Evolutionary conservation across 2,329 filamentous ascomycete species (phyloP), one percentile per base, ranked within the genome.

Genomic region (Stachybotrys chlorohalonatus): DNA sequence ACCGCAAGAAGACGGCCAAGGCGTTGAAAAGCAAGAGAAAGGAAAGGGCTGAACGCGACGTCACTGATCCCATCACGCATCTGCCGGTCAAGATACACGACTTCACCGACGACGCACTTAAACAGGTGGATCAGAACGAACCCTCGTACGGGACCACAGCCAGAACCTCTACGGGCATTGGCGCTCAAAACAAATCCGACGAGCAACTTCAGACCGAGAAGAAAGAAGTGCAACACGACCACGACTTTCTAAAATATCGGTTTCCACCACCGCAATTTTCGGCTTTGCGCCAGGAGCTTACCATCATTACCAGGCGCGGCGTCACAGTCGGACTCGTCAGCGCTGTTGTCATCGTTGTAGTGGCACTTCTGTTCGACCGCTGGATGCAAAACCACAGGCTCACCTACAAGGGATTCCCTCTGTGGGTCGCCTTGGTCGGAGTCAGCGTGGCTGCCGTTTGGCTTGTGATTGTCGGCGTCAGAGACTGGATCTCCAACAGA

Each of bases 31-130:
- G 73, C 55, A 67, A 62, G 11, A 72, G 71, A 52, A 66, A 69
- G 50, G 72, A 76, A 52, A 71, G 72, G 48, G 75, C 72, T n/a
- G 75, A 77, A n/a, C 72, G 78, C 56, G 77, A 86, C 64, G 86
- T 89, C 50, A 89, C 85, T 1, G 86, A 90, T 62, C 86, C 86
- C 0, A 78, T 89, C 46, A 90, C 86, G 1, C 86, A 89, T 68
- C 73, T 89, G 3, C 85, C 85, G 1, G 77, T 89, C 51, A 74
- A 71, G 42, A 85, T 89, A 42, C 83, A 87, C 63, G 86, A 89
- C 63, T 84, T 84, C 61, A 88, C 85, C 0, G 75, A 78, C 31
- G 78, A 82, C 46, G 83, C 86, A 53, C 71, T 89, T 11, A 63
- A 72, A 15, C 61, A 67, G 7, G 58, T 68, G 16, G 63, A 65